These are phyloP conservation scores for Gentiana dahurica DNA, from an alignment of 257 asterid genomes.

Conservation along the genomic window DNA sequence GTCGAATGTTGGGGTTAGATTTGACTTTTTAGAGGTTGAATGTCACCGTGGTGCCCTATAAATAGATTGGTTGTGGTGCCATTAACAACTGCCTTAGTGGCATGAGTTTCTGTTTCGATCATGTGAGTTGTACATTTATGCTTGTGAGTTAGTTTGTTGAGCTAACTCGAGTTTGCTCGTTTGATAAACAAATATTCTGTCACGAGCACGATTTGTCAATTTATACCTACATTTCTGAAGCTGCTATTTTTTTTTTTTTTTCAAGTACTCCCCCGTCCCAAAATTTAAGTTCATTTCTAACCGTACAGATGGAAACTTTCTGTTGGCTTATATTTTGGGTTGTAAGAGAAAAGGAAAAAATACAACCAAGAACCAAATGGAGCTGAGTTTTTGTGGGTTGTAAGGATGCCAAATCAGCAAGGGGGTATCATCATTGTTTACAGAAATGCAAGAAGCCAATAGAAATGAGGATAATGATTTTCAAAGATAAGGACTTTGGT, in stretches of 20 bases:
- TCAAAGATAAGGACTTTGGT: slow-evolving; percentile 1
- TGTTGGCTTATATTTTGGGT: slow-evolving; percentile 1
- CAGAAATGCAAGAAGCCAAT: background rate
- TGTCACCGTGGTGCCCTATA: no score
- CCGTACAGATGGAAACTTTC: background rate
- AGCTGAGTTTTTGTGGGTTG: background rate
- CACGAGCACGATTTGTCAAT: background rate
- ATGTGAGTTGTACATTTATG: no score
- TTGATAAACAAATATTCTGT: background rate
- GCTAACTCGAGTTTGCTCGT: no score
- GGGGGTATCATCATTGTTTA: background rate
- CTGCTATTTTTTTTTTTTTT: background rate
- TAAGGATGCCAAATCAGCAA: slow-evolving; percentile 1
- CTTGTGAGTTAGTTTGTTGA: no score
- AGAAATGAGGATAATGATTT: slow-evolving; percentile 1
- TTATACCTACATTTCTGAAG: no score
- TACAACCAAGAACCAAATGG: background rate
- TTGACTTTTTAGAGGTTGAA: no score
- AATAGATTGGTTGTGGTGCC: no score
- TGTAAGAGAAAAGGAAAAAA: background rate
- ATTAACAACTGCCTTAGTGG: no score
- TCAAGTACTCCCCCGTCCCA: background rate
- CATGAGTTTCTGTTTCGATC: no score
- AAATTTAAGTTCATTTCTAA: background rate
- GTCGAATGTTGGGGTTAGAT: background rate